Evolutionary conservation across 2,329 filamentous ascomycete species (phyloP).

Genomic region (Peltaster fructicola): DNA sequence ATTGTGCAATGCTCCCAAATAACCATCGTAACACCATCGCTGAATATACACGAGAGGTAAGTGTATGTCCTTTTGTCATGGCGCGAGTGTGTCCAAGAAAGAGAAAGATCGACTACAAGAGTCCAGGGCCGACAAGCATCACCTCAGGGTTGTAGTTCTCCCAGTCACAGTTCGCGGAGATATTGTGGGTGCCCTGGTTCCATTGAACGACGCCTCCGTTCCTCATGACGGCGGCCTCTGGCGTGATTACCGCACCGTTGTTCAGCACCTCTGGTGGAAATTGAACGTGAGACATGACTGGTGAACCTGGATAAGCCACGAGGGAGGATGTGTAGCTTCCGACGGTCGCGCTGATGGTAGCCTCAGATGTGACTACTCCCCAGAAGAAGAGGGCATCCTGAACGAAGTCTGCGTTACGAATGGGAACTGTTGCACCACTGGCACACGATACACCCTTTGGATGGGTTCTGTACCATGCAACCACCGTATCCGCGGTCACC

Average conservation of each 20-base stretch:
- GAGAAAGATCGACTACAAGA: too few species aligned
- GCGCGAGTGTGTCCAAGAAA: too few species aligned
- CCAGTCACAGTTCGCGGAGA: conserved; percentile 15
- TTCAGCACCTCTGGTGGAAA: conserved; percentile 16
- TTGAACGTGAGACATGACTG: conserved; percentile 16
- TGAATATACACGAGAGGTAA: too few species aligned
- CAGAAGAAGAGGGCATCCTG: conserved; percentile 22
- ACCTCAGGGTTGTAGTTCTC: conserved; percentile 22
- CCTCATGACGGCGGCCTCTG: conserved; percentile 17
- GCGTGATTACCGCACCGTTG: conserved; percentile 14
- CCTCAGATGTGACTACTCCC: conserved; percentile 17
- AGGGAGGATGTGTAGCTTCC: conserved; percentile 19
- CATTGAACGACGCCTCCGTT: conserved; percentile 11
- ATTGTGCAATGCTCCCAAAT: too few species aligned
- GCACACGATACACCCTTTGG: conserved; percentile 18
- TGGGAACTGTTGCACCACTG: conserved; percentile 14
- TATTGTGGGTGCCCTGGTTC: conserved; percentile 12
- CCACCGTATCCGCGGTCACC: conserved; percentile 20
- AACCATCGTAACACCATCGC: too few species aligned
- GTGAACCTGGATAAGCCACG: conserved; percentile 15
- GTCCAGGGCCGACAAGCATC: conserved; percentile 16
- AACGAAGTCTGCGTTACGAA: conserved; percentile 18
- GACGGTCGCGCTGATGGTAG: conserved; percentile 18
- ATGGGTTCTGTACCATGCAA: conserved; percentile 24
- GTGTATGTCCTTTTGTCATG: too few species aligned